These are phyloP conservation scores for Leishmania arabica DNA, from an alignment of 208 protist species.

Conservation along the genomic window DNA sequence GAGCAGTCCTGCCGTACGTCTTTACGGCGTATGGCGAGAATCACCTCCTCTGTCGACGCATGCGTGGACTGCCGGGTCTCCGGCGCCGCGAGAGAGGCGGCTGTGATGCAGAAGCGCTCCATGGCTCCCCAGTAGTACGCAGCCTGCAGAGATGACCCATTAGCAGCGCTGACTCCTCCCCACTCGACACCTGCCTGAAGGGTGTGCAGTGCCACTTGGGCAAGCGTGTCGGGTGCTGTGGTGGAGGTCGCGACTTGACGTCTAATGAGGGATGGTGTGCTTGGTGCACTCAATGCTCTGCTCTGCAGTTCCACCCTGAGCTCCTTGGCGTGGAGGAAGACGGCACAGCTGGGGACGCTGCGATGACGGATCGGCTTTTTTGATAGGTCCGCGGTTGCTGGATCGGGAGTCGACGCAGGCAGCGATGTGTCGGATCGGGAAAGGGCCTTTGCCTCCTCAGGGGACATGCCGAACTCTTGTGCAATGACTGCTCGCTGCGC, in stretches of 20 bases:
- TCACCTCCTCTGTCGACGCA: conserved; percentile 12
- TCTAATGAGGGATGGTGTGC: not conserved
- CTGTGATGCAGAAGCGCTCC: conserved; percentile 17
- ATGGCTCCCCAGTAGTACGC: conserved; percentile 34
- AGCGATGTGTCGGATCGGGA: not conserved
- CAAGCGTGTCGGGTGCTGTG: conserved; percentile 9
- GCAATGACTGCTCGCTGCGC: conserved; percentile 65
- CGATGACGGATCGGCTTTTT: not conserved
- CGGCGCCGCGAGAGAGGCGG: not conserved
- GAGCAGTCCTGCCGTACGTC: not conserved
- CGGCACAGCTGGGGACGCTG: conserved; percentile 10
- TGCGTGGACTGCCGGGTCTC: not conserved
- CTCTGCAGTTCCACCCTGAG: conserved; percentile 27
- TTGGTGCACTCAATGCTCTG: not conserved
- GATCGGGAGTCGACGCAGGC: not conserved
- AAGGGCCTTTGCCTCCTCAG: conserved; percentile 50
- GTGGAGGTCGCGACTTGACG: not conserved
- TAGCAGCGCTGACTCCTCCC: not conserved
- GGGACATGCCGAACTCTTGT: conserved; percentile 63
- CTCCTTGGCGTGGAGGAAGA: conserved; percentile 16
- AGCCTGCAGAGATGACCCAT: not conserved
- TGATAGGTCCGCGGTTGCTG: not conserved
- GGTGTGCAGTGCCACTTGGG: conserved; percentile 13
- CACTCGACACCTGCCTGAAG: conserved; percentile 27
- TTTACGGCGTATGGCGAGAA: conserved; percentile 11